Conservation (phyloP, 2,329 filamentous ascomycete genomes). For the Talaromyces piceae region DNA sequence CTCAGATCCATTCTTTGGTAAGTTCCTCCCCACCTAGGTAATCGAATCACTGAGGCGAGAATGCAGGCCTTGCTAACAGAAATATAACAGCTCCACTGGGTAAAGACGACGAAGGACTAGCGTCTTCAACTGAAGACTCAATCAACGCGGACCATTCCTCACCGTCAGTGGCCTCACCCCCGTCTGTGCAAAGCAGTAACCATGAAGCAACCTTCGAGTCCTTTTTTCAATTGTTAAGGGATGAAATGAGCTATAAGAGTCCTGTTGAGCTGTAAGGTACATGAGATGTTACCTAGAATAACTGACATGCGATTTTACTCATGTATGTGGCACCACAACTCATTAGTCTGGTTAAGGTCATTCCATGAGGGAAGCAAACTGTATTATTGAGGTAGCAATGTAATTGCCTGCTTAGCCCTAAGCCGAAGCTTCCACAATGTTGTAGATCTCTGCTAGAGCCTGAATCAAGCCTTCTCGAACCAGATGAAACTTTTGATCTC, state of each 20-base stretch:
- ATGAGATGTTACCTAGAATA: not conserved
- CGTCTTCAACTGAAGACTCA: not conserved
- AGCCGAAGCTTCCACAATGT: too few relatives aligned
- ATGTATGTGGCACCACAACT: not conserved
- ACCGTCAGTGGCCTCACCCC: not conserved
- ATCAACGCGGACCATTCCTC: not conserved
- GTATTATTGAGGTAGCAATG: too few relatives aligned
- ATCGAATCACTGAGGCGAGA: not conserved
- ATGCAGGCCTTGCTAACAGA: not conserved
- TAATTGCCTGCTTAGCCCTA: too few relatives aligned
- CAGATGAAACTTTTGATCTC: slow-evolving; percentile 1
- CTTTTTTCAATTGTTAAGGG: not conserved
- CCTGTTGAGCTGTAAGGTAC: not conserved
- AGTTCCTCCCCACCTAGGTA: not conserved
- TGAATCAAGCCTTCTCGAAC: not conserved
- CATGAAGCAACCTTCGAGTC: not conserved
- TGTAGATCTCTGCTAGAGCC: not conserved
- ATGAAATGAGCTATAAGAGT: not conserved
- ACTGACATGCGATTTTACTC: not conserved
- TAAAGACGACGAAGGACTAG: not conserved
- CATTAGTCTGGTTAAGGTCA: not conserved
- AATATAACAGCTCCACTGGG: not conserved
- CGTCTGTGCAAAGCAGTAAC: not conserved
- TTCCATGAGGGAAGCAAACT: not conserved
- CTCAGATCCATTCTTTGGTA: not conserved